phyloP scores from a whole-genome alignment of 2,329 filamentous ascomycete genomes.

The Chrysosphaeria jannelii region DNA sequence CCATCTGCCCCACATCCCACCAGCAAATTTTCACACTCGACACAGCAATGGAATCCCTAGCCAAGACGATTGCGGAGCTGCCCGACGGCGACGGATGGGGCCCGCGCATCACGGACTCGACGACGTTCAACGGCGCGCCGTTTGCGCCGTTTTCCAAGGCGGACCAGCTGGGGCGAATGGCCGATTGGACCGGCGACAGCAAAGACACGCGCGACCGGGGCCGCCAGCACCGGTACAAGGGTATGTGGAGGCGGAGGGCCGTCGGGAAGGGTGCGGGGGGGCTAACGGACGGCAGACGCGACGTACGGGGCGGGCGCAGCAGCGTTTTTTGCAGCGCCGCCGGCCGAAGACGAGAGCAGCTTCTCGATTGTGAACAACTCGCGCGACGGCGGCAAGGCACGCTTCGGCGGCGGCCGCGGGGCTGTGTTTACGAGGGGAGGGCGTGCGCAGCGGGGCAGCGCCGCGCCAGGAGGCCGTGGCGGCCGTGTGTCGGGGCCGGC shows the following conservation, averaged over 20 bases:
- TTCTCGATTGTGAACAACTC: constrained; percentile 97
- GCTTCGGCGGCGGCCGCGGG: constrained; percentile 72
- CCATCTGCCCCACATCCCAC: not conserved
- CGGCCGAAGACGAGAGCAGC: constrained; percentile 80
- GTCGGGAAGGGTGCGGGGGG: not conserved
- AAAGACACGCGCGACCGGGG: constrained; percentile 51
- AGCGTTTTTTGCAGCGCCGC: constrained; percentile 67
- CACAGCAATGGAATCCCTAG: constrained; percentile 10
- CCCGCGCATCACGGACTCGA: constrained; percentile 52
- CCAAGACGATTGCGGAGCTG: constrained; percentile 37
- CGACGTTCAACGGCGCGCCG: constrained; percentile 75
- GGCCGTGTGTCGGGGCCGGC: constrained; percentile 27
- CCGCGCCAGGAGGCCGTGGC: constrained; percentile 32
- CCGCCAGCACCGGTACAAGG: constrained; percentile 70
- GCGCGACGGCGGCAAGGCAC: constrained; percentile 54
- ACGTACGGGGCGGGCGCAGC: constrained; percentile 78
- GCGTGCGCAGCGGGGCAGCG: constrained; percentile 47
- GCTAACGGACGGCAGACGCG: too few species aligned
- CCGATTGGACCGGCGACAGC: constrained; percentile 82
- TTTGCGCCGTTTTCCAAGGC: constrained; percentile 97
- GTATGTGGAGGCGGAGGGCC: constrained; percentile 15
- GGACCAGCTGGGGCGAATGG: constrained; percentile 96
- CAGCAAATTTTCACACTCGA: too few species aligned
- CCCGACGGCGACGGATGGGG: constrained; percentile 66
- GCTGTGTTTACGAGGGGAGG: constrained; percentile 59